phyloP scores from a whole-genome alignment of 2,329 filamentous ascomycete genomes.

The Didymella keratinophila region DNA sequence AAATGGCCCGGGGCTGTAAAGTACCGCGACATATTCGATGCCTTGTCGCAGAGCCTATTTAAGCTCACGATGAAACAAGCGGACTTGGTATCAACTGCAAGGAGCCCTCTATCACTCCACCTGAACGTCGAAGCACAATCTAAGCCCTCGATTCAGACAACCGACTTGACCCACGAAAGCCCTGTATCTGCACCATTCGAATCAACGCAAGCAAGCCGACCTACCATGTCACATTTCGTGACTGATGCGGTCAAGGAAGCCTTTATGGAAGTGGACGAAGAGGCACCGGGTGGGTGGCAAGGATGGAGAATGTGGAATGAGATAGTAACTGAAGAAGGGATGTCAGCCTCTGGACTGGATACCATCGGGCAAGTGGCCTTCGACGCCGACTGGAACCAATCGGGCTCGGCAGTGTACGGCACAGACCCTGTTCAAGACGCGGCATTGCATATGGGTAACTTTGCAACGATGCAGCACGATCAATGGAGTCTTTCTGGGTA shows the following conservation, averaged over 20 bases:
- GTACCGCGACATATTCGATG: conserved; percentile 41
- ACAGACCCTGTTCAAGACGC: conserved; percentile 10
- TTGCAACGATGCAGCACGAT: background rate
- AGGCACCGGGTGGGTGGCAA: conserved; percentile 38
- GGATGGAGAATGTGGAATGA: conserved; percentile 42
- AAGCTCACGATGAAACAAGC: conserved; percentile 15
- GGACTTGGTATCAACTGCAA: background rate
- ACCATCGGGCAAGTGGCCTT: background rate
- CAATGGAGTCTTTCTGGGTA: conserved; percentile 9
- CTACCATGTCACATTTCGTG: conserved; percentile 25
- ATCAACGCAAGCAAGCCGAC: background rate
- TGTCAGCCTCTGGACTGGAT: background rate
- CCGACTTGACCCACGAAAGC: background rate
- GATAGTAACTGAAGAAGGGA: conserved; percentile 28
- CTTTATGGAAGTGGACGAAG: conserved; percentile 42
- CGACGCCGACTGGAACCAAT: background rate
- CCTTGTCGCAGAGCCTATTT: conserved; percentile 32
- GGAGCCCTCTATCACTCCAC: background rate
- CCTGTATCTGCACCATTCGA: background rate
- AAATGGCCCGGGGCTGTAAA: conserved; percentile 41
- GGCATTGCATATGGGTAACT: background rate
- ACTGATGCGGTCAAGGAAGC: conserved; percentile 39
- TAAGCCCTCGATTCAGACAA: background rate
- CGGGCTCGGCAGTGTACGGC: background rate
- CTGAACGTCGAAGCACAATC: conserved; percentile 1